Conservation (phyloP, 129 eudicot species). For the Lactuca saligna region DNA sequence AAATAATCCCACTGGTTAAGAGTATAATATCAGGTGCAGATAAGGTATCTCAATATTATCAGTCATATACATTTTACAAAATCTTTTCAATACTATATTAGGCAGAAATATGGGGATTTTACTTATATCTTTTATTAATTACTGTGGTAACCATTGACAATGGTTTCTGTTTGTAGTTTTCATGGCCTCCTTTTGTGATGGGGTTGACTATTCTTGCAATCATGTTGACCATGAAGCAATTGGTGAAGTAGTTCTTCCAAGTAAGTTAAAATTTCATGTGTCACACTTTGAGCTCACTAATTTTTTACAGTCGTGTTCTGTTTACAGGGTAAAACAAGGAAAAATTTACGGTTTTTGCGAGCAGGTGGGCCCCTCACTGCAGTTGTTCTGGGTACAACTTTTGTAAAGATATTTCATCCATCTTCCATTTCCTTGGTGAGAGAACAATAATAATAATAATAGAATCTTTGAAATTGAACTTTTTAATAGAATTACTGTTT, state of each 20-base stretch:
- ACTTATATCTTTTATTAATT: neutral
- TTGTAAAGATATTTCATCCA: conserved; percentile 82
- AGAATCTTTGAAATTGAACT: no score
- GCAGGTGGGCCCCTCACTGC: conserved; percentile 97
- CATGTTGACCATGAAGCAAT: conserved; percentile 80
- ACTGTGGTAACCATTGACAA: conserved; percentile 10
- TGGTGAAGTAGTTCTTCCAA: conserved; percentile 48
- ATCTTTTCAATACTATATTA: neutral
- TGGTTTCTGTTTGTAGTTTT: conserved; percentile 59
- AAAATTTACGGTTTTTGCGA: conserved; percentile 68
- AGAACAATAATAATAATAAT: neutral
- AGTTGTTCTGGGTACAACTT: conserved; percentile 82
- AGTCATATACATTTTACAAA: neutral
- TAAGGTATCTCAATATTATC: conserved; percentile 46
- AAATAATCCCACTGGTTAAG: conserved; percentile 77
- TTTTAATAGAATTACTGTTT: neutral
- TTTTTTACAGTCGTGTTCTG: conserved; percentile 14
- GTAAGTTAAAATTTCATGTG: neutral
- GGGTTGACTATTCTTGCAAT: conserved; percentile 80
- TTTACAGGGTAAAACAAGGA: conserved; percentile 77
- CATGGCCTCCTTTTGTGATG: conserved; percentile 96
- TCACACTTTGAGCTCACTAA: conserved; percentile 3
- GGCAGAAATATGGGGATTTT: neutral
- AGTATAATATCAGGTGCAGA: conserved; percentile 78
- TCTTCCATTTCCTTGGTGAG: conserved; percentile 93